Evolutionary conservation across 441 rosid species (phyloP).

Genomic region (Sinapis alba): DNA sequence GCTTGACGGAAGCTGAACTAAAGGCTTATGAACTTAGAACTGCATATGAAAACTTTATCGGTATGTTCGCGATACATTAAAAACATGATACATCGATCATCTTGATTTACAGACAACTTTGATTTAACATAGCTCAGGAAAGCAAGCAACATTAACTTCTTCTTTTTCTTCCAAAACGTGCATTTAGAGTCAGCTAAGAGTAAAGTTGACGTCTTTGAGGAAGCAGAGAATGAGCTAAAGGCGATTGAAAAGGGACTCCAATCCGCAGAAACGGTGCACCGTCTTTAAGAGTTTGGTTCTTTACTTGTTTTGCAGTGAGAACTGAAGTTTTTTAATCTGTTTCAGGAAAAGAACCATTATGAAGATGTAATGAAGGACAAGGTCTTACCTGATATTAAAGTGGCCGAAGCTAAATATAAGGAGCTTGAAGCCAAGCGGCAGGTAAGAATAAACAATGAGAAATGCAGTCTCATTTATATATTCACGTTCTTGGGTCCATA

Average conservation of each 20-base stretch:
- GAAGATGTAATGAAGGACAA: slow-evolving; percentile 66
- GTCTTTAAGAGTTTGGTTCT: slow-evolving; percentile 18
- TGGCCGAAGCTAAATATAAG: slow-evolving; percentile 58
- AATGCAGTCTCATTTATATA: background rate
- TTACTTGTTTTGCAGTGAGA: slow-evolving; percentile 17
- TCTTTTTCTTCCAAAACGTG: background rate
- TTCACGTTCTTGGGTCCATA: background rate
- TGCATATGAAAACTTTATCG: slow-evolving; percentile 61
- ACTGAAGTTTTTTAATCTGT: slow-evolving; percentile 30
- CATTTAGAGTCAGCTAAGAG: slow-evolving; percentile 64
- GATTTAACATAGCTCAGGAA: slow-evolving; percentile 1
- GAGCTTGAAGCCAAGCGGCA: slow-evolving; percentile 61
- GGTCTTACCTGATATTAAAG: slow-evolving; percentile 64
- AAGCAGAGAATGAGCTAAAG: slow-evolving; percentile 73
- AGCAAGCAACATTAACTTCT: background rate
- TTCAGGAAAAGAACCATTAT: slow-evolving; percentile 72
- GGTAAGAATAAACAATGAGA: slow-evolving; percentile 41
- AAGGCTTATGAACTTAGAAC: slow-evolving; percentile 57
- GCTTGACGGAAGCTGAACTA: slow-evolving; percentile 54
- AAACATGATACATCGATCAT: background rate
- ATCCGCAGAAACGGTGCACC: slow-evolving; percentile 55
- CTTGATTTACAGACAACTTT: background rate
- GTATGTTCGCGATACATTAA: slow-evolving; percentile 42
- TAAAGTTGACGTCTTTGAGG: slow-evolving; percentile 64
- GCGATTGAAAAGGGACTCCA: slow-evolving; percentile 59